Evolutionary conservation across 805 yeast genomes (phyloP).

Genomic region (Torulaspora maleeae): DNA sequence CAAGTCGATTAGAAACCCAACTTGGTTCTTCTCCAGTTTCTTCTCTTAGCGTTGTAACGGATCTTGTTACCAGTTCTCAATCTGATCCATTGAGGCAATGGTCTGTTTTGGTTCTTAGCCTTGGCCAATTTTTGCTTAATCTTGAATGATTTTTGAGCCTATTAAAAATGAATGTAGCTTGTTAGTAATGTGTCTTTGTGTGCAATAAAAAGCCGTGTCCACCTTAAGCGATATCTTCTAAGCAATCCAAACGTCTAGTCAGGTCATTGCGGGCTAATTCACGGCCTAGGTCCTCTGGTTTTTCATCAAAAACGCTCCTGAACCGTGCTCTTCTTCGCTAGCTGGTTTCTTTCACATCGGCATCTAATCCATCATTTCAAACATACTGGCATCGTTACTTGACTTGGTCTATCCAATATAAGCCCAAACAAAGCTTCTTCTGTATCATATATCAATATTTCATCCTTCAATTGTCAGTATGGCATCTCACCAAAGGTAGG

Average conservation of each 20-base stretch:
- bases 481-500: background rate
- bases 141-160: conserved; percentile 94
- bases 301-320: background rate
- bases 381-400: conserved; percentile 43
- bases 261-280: no score
- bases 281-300: no score
- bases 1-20: conserved; percentile 70
- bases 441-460: background rate
- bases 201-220: no score
- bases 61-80: conserved; percentile 95
- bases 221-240: no score
- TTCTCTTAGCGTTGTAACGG: conserved; percentile 99
- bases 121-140: conserved; percentile 98
- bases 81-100: conserved; percentile 99
- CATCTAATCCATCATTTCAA: conserved; percentile 5
- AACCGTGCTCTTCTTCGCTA: background rate
- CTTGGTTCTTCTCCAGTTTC: conserved; percentile 99
- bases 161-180: conserved; percentile 10
- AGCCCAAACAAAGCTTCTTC: background rate
- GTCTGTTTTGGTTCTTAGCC: conserved; percentile 98
- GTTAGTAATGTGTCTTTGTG: background rate
- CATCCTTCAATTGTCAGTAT: conserved; percentile 1
- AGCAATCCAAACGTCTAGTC: no score
- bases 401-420: conserved; percentile 23
- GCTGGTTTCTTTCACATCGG: background rate